Evolutionary conservation across 768 basidiomycete genomes (phyloP).

Genomic region (Kwoniella sp.): DNA sequence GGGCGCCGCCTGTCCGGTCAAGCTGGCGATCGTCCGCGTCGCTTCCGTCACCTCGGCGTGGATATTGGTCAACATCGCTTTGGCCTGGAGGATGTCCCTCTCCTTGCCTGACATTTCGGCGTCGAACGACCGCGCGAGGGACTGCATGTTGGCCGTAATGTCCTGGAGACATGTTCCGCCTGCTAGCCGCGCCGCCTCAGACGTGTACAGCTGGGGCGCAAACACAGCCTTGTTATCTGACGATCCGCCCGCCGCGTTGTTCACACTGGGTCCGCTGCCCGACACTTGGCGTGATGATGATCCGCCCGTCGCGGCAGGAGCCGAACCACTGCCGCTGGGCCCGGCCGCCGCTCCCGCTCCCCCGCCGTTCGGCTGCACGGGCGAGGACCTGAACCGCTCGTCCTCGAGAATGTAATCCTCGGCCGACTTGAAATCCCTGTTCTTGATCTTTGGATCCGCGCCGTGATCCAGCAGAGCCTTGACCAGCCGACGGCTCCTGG

Average conservation of each 20-base stretch:
- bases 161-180: conserved; percentile 80
- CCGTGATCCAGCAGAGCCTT: conserved; percentile 94
- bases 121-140: conserved; percentile 83
- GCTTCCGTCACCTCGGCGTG: conserved; percentile 76
- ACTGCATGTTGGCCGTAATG: conserved; percentile 78
- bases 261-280: conserved; percentile 7
- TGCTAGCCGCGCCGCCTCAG: conserved; percentile 75
- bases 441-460: conserved; percentile 89
- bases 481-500: conserved; percentile 89
- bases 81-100: conserved; percentile 82
- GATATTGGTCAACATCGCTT: conserved; percentile 76
- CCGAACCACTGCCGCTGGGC: too few relatives aligned
- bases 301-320: too few relatives aligned
- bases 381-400: conserved; percentile 90
- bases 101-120: conserved; percentile 87
- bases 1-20: conserved; percentile 27
- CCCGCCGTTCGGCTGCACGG: conserved; percentile 56
- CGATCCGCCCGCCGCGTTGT: not conserved
- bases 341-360: not conserved
- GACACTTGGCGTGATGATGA: not conserved
- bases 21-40: conserved; percentile 55
- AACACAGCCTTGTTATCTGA: conserved; percentile 9
- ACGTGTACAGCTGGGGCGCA: conserved; percentile 71
- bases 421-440: conserved; percentile 90
- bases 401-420: conserved; percentile 99